Evolutionary conservation across 768 basidiomycete species (phyloP), one percentile per base, ranked within the genome.

Genomic region (Suillus decipiens): DNA sequence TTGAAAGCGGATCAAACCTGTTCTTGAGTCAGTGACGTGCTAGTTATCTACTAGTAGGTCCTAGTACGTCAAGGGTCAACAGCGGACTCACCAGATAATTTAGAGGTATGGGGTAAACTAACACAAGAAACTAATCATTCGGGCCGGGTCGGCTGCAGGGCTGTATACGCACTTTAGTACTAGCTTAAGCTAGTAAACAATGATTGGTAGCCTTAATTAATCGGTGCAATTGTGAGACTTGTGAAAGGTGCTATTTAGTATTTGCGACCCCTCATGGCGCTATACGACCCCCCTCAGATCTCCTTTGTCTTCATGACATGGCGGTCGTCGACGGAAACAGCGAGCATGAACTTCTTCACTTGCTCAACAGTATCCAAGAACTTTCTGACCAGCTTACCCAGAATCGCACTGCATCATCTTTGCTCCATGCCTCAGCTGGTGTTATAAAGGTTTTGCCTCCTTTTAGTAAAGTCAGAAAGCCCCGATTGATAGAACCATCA

Each of bases 341-440:
- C 65, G 89, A 90, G 62, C 77, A 84, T 66, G 87, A 88, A 61
- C 78, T 89, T 39, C 76, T 79, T 69, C 87, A 85, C 59, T 82
- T 93, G 56, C 86, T 88, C 84, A 71, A 78, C 37, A 74, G 89
- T 28, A 87, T 96, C 47, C 82, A 85, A 28, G 93, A 96, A 74
- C 85, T 97, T 43, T 86, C 90, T 43, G 90, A 92, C 66, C 91
- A 95, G 74, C 82, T 97, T 63, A 87, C 84, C 61, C 88, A 87
- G 68, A 97, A 96, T 74, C 82, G 91, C 31, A 82, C 82, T 36
- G 73, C 89, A 62, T 89, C 93, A 4, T 85, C 87, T 28, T 80
- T 84, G 39, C 80, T 98, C 43, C 91, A 94, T 72, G 76, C 82
- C 0, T 84, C 93, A 65, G 85, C 91, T 0, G 87, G 85, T 39